These are phyloP conservation scores for Falciphora oryzae DNA, from an alignment of 2,329 filamentous ascomycete genomes.

Conservation along the genomic window DNA sequence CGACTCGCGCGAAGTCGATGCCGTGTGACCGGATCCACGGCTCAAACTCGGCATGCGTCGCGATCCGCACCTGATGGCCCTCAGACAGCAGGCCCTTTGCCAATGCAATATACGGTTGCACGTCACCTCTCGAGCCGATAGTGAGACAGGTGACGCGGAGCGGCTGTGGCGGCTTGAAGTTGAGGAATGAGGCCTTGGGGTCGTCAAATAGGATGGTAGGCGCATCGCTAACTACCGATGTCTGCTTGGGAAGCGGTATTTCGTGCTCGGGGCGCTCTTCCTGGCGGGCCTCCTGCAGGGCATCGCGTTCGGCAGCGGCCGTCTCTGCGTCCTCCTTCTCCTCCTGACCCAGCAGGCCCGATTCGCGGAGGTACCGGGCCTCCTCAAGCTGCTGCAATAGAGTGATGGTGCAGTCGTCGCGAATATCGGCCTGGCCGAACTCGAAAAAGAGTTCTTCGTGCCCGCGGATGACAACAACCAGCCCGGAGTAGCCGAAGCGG, in stretches of 20 bases:
- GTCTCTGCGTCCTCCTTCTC: conserved; percentile 65
- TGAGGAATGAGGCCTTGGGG: conserved; percentile 76
- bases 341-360: conserved; percentile 59
- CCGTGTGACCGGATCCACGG: conserved; percentile 87
- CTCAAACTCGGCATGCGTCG: conserved; percentile 86
- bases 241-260: conserved; percentile 40
- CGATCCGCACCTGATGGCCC: conserved; percentile 80
- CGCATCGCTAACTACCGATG: conserved; percentile 45
- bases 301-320: conserved; percentile 74
- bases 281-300: conserved; percentile 67
- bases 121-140: conserved; percentile 91
- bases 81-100: conserved; percentile 87
- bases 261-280: conserved; percentile 47
- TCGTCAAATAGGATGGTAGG: conserved; percentile 87
- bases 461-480: conserved; percentile 88
- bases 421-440: conserved; percentile 68
- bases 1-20: conserved; percentile 84
- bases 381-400: conserved; percentile 72
- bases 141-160: conserved; percentile 88
- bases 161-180: conserved; percentile 78
- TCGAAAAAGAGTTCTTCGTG: conserved; percentile 98
- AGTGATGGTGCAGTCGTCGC: conserved; percentile 85
- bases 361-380: conserved; percentile 63
- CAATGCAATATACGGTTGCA: conserved; percentile 94
- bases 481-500: conserved; percentile 80